Evolutionary conservation across 2,329 filamentous ascomycete species (phyloP), one percentile per base, ranked within the genome.

Genomic region (Bipolaris victoriae): DNA sequence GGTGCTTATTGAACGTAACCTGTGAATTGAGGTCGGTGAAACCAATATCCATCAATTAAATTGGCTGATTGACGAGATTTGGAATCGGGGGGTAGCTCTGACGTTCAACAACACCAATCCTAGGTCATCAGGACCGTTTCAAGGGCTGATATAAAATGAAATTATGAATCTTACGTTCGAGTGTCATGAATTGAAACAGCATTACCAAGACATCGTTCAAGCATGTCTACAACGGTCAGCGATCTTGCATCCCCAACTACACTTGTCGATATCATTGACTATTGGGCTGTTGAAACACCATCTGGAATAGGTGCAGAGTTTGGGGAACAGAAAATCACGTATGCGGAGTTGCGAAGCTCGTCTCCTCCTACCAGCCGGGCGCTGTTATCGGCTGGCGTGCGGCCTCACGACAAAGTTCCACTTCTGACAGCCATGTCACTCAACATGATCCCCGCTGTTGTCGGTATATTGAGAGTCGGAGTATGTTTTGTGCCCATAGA

Each of bases 401-500:
- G 39, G 16, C 15, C 48, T 31, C 1, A 45, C 11, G 52, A 49
- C 33, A 48, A 29, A 29, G 49, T 62, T 10, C 55, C 59, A 24
- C 45, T 62, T 29, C 43, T 62, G 24, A 53, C 55, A 15, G 16
- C 44, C 18, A 62, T 58, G 55, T 62, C 55, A 18, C 48, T 58
- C 7, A 52, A 62, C 22, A 55, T 62, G 51, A 11, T 62, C 11
- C 51, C 59, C 18, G 52, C 55, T 26, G 36, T 64, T 11, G 47
- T 64, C 9, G 62, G 57, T 2, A 58, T 64, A 29, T n/a, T 59
- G 11, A 39, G 60, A 35, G 47, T 59, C 5, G 60, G 60, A 16
- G 48, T 41, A 13, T 44, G 52, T 22, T 64, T 55, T 44, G 57
- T 50, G 3, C 62, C 62, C 11, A 48, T 64, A 33, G 62, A 64